Percentiles rank a stretch among this genome's conserved stretches.
These are phyloP conservation scores for Phytopythium helicoides DNA, from an alignment of 352 stramenopile genomes.

Conservation along the genomic window DNA sequence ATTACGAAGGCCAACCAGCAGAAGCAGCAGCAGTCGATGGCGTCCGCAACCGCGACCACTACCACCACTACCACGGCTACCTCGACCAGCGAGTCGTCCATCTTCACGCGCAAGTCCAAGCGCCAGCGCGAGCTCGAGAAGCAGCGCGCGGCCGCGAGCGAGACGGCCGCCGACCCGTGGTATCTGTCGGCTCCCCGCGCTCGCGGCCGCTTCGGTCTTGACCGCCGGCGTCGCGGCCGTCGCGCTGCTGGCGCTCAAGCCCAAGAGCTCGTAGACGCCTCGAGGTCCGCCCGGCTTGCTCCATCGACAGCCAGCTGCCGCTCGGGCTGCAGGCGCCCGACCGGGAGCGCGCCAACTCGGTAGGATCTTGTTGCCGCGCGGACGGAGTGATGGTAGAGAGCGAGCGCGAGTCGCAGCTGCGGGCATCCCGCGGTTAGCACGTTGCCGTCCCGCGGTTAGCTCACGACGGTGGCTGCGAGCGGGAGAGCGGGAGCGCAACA, in stretches of 20 bases:
- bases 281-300: background rate
- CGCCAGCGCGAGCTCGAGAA: conserved; percentile 25
- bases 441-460: background rate
- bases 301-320: too few species aligned
- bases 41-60: background rate
- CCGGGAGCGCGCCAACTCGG: too few species aligned
- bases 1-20: conserved; percentile 16
- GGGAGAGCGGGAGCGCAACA: too few species aligned
- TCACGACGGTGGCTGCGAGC: too few species aligned
- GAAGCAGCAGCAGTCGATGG: conserved; percentile 1
- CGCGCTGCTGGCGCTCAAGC: conserved; percentile 57
- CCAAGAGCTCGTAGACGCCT: conserved; percentile 38
- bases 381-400: background rate
- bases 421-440: background rate
- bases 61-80: too few species aligned
- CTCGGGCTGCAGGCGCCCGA: too few species aligned
- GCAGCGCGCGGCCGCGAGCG: conserved; percentile 4
- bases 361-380: too few species aligned
- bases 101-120: conserved; percentile 78
- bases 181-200: conserved; percentile 51
- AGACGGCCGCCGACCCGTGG: conserved; percentile 37
- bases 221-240: conserved; percentile 66
- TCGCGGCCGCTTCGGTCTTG: conserved; percentile 67
- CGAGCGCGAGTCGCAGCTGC: background rate
- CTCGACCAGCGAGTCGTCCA: conserved; percentile 38